These are phyloP conservation scores for Carnegiea gigantea DNA, from an alignment of 179 eudicot genomes.

Conservation along the genomic window DNA sequence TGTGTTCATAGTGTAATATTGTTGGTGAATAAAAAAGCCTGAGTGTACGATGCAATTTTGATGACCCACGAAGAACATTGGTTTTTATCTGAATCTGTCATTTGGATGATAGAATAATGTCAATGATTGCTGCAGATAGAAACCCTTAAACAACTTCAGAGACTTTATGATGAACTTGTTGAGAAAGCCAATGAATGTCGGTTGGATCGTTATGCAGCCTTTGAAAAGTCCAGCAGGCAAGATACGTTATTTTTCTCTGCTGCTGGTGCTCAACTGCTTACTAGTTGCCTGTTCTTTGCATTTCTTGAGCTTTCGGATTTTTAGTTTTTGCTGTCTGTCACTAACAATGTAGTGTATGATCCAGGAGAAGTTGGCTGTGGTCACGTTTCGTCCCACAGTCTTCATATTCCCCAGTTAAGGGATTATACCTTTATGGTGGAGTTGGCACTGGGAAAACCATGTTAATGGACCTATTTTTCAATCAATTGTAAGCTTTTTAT, in stretches of 20 bases:
- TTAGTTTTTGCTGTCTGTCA: not conserved
- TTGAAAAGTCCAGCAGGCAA: slow-evolving; percentile 66
- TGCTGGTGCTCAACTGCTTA: not conserved
- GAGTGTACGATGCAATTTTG: not conserved
- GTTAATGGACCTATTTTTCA: slow-evolving; percentile 85
- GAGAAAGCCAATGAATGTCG: slow-evolving; percentile 58
- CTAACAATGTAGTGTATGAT: slow-evolving; percentile 22
- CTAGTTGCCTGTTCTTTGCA: not conserved
- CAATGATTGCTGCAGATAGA: slow-evolving; percentile 49
- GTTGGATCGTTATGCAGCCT: slow-evolving; percentile 68
- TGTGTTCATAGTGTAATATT: not conserved
- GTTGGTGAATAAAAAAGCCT: not conserved
- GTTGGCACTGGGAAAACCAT: slow-evolving; percentile 92
- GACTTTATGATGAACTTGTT: slow-evolving; percentile 78
- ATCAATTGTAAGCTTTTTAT: slow-evolving; percentile 61
- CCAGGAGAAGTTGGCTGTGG: slow-evolving; percentile 88
- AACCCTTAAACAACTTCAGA: slow-evolving; percentile 67
- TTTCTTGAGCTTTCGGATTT: not conserved
- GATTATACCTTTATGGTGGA: slow-evolving; percentile 79
- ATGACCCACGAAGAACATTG: not conserved
- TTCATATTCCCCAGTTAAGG: slow-evolving; percentile 69
- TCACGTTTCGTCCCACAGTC: slow-evolving; percentile 72
- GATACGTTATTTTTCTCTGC: slow-evolving; percentile 7
- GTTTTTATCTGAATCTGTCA: not conserved
- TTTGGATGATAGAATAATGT: slow-evolving; percentile 13